These are phyloP conservation scores for Euphorbia lathyris DNA, from an alignment of 345 rosid genomes.

Conservation along the genomic window DNA sequence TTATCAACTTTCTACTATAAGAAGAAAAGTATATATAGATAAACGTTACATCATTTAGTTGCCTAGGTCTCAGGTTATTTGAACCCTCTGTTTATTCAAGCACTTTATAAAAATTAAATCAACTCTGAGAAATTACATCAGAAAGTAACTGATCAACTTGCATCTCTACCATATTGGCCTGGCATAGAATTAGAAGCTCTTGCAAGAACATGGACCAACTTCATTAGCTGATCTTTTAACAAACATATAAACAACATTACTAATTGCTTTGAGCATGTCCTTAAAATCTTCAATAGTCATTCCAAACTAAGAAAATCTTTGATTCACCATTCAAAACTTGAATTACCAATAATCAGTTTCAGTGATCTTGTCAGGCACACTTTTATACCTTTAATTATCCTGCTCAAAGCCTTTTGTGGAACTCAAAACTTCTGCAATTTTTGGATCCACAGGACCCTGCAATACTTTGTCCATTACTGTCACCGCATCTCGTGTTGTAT, in stretches of 20 bases:
- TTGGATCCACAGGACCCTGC: background rate
- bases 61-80: background rate
- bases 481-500: no score
- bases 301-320: background rate
- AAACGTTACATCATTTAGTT: background rate
- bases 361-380: background rate
- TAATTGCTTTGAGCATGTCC: background rate
- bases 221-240: background rate
- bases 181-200: background rate
- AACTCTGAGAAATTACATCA: background rate
- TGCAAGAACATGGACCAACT: background rate
- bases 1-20: background rate
- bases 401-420: background rate
- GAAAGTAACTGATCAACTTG: background rate
- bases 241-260: background rate
- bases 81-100: background rate
- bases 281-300: background rate
- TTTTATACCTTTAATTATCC: background rate
- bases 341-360: background rate
- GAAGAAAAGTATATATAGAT: background rate
- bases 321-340: background rate
- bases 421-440: background rate
- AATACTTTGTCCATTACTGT: no score
- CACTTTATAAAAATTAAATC: no score
- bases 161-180: no score